A percentile compares a stretch with the other conserved stretches of the same genome.
phyloP scores from a whole-genome alignment of 306 rosid species.

The Luffa aegyptiaca region DNA sequence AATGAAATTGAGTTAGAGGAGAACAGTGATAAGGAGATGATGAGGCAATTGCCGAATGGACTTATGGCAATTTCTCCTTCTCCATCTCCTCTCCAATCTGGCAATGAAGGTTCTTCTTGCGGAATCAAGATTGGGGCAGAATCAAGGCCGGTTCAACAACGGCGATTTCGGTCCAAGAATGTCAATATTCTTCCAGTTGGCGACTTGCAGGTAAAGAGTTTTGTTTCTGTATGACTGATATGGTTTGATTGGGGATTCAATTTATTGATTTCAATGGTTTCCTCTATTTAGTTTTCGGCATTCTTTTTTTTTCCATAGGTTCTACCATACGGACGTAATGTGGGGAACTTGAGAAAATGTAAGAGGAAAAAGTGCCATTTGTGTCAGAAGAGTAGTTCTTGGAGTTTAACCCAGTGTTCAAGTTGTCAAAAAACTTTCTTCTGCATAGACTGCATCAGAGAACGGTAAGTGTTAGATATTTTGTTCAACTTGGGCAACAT shows the following conservation, averaged over 20 bases:
- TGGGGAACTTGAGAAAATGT: conserved; percentile 34
- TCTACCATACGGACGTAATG: conserved; percentile 33
- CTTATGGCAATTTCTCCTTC: conserved; percentile 72
- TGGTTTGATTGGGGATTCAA: not conserved
- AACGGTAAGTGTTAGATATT: conserved; percentile 38
- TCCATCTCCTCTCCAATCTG: conserved; percentile 29
- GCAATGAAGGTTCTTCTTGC: conserved; percentile 48
- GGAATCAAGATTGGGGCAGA: conserved; percentile 46
- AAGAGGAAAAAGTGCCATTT: conserved; percentile 78
- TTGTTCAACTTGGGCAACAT: not conserved
- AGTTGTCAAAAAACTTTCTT: conserved; percentile 71
- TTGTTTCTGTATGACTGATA: not conserved
- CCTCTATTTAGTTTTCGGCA: not conserved
- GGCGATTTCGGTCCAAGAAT: conserved; percentile 88
- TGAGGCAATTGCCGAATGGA: conserved; percentile 79
- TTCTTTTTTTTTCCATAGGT: conserved; percentile 18
- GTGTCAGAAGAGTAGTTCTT: conserved; percentile 63
- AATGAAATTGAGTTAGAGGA: conserved; percentile 23
- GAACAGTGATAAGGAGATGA: conserved; percentile 39
- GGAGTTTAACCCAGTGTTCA: conserved; percentile 58
- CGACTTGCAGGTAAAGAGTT: conserved; percentile 41
- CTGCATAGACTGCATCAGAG: conserved; percentile 83
- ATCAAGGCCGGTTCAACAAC: conserved; percentile 20
- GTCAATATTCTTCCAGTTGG: conserved; percentile 48
- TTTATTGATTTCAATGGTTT: conserved; percentile 8